Conservation (phyloP, 495 filamentous ascomycete genomes). For the Aspergillus cavernicola region DNA sequence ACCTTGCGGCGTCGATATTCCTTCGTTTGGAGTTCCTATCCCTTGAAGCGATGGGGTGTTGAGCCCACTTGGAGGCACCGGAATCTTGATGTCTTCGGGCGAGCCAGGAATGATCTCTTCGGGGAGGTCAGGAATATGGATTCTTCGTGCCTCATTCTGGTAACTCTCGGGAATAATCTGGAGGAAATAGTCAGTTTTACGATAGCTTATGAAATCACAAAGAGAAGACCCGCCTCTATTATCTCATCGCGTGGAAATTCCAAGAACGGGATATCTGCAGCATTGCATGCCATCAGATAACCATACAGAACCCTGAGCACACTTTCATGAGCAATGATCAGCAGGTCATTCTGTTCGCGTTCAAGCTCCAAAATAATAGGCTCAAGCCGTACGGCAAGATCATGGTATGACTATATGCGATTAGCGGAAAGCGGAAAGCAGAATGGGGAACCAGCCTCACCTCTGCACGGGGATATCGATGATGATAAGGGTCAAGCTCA, state of each 20-base stretch:
- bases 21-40: conserved; percentile 45
- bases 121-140: conserved; percentile 67
- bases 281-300: conserved; percentile 97
- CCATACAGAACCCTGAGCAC: conserved; percentile 95
- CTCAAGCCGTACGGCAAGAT: conserved; percentile 95
- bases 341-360: conserved; percentile 90
- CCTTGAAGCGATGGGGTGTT: conserved; percentile 44
- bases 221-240: conserved; percentile 62
- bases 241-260: conserved; percentile 96
- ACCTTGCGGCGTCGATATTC: conserved; percentile 41
- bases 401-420: conserved; percentile 79
- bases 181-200: conserved; percentile 15
- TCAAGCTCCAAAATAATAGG: conserved; percentile 98
- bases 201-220: conserved; percentile 6
- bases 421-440: background rate
- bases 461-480: conserved; percentile 93
- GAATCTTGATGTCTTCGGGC: conserved; percentile 81
- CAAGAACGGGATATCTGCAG: conserved; percentile 89
- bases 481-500: conserved; percentile 93
- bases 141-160: conserved; percentile 88
- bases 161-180: conserved; percentile 95
- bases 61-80: conserved; percentile 61
- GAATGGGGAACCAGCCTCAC: conserved; percentile 43
- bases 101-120: conserved; percentile 64
- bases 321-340: conserved; percentile 97